A percentile compares a stretch with the other conserved stretches of the same genome.
Conservation (phyloP, 1,284 basidiomycete species). For the Schizopora paradoxa region DNA sequence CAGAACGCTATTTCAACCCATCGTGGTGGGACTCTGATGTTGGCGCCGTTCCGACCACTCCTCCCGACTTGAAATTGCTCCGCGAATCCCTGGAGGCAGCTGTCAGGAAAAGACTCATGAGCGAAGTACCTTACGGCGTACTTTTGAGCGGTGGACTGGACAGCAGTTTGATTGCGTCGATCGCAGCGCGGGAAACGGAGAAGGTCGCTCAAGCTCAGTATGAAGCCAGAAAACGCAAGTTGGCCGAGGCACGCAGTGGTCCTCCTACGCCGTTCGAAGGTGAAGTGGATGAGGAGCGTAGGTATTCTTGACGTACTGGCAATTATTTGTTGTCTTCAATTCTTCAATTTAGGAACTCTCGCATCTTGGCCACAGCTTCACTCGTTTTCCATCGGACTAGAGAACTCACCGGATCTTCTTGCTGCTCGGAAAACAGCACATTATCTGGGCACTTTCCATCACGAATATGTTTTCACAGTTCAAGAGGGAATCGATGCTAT, state of each 20-base stretch:
- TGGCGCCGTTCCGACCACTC: constrained; percentile 54
- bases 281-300: constrained; percentile 51
- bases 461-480: constrained; percentile 98
- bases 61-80: constrained; percentile 67
- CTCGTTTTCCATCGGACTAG: constrained; percentile 96
- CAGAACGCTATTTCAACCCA: constrained; percentile 80
- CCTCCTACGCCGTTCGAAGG: constrained; percentile 47
- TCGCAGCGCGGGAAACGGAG: constrained; percentile 96
- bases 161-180: constrained; percentile 92
- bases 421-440: constrained; percentile 94
- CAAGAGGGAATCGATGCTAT: constrained; percentile 98
- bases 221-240: constrained; percentile 57
- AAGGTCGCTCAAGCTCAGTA: constrained; percentile 81
- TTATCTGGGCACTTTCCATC: constrained; percentile 92
- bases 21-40: constrained; percentile 75
- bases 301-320: constrained; percentile 17
- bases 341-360: constrained; percentile 47
- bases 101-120: constrained; percentile 96
- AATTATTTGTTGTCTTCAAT: background rate
- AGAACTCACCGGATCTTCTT: constrained; percentile 92
- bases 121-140: constrained; percentile 98
- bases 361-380: constrained; percentile 96
- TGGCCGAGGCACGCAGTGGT: constrained; percentile 49
- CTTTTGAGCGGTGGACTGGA: constrained; percentile 94
- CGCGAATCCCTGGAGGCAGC: constrained; percentile 87